phyloP scores from a whole-genome alignment of 768 basidiomycete genomes.

The Auricularia auricula-judae region DNA sequence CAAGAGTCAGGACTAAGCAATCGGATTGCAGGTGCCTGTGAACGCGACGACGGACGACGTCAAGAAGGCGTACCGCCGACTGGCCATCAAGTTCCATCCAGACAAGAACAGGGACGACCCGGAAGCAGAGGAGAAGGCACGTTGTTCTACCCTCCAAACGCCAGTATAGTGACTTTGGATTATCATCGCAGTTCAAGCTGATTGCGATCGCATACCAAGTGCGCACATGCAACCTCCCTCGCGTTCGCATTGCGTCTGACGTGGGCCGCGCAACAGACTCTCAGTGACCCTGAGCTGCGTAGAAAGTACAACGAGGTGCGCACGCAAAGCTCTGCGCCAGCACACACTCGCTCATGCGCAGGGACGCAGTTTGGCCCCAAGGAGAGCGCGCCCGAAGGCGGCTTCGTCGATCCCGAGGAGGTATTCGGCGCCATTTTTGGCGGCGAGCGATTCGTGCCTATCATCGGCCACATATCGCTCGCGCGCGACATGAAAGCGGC shows the following conservation, averaged over 20 bases:
- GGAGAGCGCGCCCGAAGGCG: slow-evolving; percentile 73
- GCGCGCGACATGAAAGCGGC: slow-evolving; percentile 90
- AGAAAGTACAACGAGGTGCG: slow-evolving; percentile 69
- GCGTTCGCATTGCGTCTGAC: background rate
- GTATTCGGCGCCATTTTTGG: slow-evolving; percentile 74
- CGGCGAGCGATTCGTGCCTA: slow-evolving; percentile 73
- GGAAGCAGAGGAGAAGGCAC: slow-evolving; percentile 51
- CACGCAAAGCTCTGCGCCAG: background rate
- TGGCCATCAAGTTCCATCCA: slow-evolving; percentile 85
- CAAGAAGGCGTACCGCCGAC: slow-evolving; percentile 83
- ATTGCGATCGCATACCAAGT: slow-evolving; percentile 64
- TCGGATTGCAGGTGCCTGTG: slow-evolving; percentile 37
- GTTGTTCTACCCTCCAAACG: background rate
- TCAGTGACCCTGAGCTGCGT: slow-evolving; percentile 65
- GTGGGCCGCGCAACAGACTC: slow-evolving; percentile 47
- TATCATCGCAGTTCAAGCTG: slow-evolving; percentile 48
- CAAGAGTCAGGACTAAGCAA: too few species aligned
- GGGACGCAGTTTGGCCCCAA: slow-evolving; percentile 55
- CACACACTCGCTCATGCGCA: background rate
- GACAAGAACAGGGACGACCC: slow-evolving; percentile 91
- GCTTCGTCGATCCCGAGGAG: slow-evolving; percentile 56
- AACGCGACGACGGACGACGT: slow-evolving; percentile 74
- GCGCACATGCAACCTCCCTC: background rate
- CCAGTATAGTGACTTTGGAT: background rate
- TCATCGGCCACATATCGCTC: slow-evolving; percentile 81